Evolutionary conservation across 768 basidiomycete species (phyloP).

Genomic region (Trametes cubensis): DNA sequence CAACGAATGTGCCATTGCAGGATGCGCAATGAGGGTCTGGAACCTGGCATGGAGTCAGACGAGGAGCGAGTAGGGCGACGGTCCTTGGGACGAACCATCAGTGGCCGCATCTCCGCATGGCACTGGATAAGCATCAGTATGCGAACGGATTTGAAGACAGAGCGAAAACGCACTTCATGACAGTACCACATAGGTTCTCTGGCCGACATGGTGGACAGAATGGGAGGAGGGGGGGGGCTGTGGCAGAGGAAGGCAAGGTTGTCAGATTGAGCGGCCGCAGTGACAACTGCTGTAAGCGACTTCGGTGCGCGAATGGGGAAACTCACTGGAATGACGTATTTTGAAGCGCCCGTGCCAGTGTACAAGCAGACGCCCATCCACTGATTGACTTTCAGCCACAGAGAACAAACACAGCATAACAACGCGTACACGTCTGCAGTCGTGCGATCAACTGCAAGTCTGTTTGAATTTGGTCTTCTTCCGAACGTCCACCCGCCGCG

Average conservation of each 20-base stretch:
- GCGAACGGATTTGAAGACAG: slow-evolving; percentile 2
- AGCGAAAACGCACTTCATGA: slow-evolving; percentile 54
- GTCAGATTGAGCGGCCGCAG: slow-evolving; percentile 23
- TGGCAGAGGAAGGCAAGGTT: slow-evolving; percentile 17
- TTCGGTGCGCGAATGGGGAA: slow-evolving; percentile 2
- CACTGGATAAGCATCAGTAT: slow-evolving; percentile 52
- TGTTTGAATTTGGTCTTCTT: slow-evolving; percentile 10
- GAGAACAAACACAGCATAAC: slow-evolving; percentile 28
- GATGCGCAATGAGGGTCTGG: slow-evolving; percentile 85
- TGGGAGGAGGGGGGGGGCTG: slow-evolving; percentile 13
- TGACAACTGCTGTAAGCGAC: slow-evolving; percentile 6
- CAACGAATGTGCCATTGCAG: slow-evolving; percentile 81
- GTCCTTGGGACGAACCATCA: slow-evolving; percentile 62
- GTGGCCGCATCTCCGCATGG: slow-evolving; percentile 83
- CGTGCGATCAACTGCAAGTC: slow-evolving; percentile 21
- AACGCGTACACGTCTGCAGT: slow-evolving; percentile 29
- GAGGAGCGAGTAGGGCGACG: not conserved
- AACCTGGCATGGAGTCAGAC: slow-evolving; percentile 46
- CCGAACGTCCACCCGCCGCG: slow-evolving; percentile 10
- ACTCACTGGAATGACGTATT: slow-evolving; percentile 12
- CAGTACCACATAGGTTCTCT: slow-evolving; percentile 81
- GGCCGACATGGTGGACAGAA: slow-evolving; percentile 54
- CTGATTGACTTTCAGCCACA: slow-evolving; percentile 10
- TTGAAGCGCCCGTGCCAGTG: slow-evolving; percentile 8
- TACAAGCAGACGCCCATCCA: not conserved